A percentile compares a stretch with the other conserved stretches of the same genome.
Evolutionary conservation across 2,329 filamentous ascomycete genomes (phyloP).

Genomic region (Tolypocladium paradoxum): DNA sequence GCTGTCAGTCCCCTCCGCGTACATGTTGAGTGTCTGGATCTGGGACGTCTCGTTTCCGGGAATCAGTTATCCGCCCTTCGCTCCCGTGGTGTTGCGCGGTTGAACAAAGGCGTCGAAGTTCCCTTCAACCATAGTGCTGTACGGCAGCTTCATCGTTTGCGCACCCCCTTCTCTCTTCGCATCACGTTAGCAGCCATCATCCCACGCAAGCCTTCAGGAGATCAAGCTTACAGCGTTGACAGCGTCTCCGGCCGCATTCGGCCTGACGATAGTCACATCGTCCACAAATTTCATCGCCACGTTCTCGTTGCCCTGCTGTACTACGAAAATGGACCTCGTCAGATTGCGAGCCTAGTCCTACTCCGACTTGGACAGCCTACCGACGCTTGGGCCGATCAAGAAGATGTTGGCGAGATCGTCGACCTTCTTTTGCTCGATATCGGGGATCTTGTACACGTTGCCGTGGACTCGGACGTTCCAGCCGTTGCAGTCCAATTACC

Average conservation of each 20-base stretch:
- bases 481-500: slow-evolving; percentile 68
- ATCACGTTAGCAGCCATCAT: not conserved
- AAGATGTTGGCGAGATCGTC: slow-evolving; percentile 61
- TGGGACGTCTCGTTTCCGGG: slow-evolving; percentile 53
- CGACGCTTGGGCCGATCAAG: slow-evolving; percentile 52
- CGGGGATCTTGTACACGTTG: slow-evolving; percentile 71
- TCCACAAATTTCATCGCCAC: slow-evolving; percentile 50
- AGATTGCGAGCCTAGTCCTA: slow-evolving; percentile 62
- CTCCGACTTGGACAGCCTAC: slow-evolving; percentile 45
- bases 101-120: slow-evolving; percentile 65
- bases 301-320: slow-evolving; percentile 56
- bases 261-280: slow-evolving; percentile 31
- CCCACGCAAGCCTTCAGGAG: not conserved
- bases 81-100: slow-evolving; percentile 46
- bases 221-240: slow-evolving; percentile 25
- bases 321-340: slow-evolving; percentile 62
- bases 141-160: slow-evolving; percentile 53
- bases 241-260: slow-evolving; percentile 44
- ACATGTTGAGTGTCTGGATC: slow-evolving; percentile 59
- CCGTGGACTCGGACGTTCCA: slow-evolving; percentile 71
- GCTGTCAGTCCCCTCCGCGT: slow-evolving; percentile 50
- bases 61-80: slow-evolving; percentile 35
- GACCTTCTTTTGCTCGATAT: slow-evolving; percentile 52
- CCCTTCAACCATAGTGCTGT: slow-evolving; percentile 54
- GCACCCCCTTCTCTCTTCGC: slow-evolving; percentile 37